These are phyloP conservation scores for Zymoseptoria tritici DNA, from an alignment of 2,329 filamentous ascomycete species.

Conservation along the genomic window DNA sequence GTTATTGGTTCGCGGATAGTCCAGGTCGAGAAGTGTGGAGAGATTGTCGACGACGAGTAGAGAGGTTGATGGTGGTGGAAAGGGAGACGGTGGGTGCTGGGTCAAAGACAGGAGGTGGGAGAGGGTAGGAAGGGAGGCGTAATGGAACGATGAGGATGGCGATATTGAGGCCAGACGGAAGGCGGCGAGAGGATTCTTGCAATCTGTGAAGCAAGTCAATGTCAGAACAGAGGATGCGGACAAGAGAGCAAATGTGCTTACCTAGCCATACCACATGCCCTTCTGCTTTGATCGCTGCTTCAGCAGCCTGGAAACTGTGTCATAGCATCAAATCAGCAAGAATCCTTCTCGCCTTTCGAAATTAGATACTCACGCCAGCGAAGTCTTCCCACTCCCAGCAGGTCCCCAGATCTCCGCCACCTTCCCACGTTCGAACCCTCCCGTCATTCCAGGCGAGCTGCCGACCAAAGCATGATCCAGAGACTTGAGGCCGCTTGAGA, in stretches of 20 bases:
- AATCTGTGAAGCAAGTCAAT: background rate
- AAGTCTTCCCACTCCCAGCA: conserved; percentile 76
- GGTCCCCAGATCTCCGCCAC: conserved; percentile 85
- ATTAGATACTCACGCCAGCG: conserved; percentile 57
- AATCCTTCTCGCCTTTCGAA: background rate
- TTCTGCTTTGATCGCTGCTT: conserved; percentile 54
- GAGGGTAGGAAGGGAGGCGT: conserved; percentile 54
- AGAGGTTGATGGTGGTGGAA: conserved; percentile 56
- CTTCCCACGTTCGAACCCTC: conserved; percentile 65
- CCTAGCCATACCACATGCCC: conserved; percentile 74
- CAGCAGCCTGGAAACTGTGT: conserved; percentile 18
- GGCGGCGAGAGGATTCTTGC: background rate
- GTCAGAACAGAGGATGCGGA: no score
- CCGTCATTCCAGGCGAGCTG: background rate
- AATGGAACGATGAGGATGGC: conserved; percentile 45
- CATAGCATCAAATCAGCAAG: background rate
- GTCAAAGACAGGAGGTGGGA: conserved; percentile 66
- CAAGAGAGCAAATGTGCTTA: conserved; percentile 34
- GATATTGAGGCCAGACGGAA: background rate
- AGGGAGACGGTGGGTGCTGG: conserved; percentile 54
- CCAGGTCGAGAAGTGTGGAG: conserved; percentile 66
- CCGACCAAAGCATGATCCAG: conserved; percentile 10
- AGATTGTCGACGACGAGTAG: conserved; percentile 73
- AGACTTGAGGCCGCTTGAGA: conserved; percentile 8
- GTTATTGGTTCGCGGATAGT: conserved; percentile 55